Conservation (phyloP, 1,284 basidiomycete species). For the Naganishia albida region DNA sequence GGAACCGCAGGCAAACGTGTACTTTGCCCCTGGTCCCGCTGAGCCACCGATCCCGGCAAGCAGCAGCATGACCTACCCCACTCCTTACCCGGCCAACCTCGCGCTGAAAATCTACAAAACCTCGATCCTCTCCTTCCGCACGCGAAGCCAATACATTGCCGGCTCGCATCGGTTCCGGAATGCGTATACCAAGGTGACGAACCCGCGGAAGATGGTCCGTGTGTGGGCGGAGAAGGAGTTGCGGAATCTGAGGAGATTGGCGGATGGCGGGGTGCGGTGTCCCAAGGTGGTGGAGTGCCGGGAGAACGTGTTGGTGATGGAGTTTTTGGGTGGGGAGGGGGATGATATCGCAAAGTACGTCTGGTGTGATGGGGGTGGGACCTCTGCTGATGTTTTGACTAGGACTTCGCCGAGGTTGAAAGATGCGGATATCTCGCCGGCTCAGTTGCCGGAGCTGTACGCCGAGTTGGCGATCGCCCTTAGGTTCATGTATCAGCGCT, state of each 20-base stretch:
- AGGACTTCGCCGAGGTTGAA: conserved; percentile 90
- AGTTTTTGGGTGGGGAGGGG: conserved; percentile 68
- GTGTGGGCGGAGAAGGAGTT: conserved; percentile 99
- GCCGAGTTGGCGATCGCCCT: conserved; percentile 76
- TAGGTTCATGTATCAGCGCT: conserved; percentile 82
- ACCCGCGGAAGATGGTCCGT: conserved; percentile 98
- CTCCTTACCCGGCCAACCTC: conserved; percentile 65
- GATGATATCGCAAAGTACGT: conserved; percentile 33
- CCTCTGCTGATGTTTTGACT: conserved; percentile 2
- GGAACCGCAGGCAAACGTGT: conserved; percentile 79
- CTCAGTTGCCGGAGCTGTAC: conserved; percentile 64
- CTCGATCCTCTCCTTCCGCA: conserved; percentile 95
- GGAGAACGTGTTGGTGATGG: conserved; percentile 97
- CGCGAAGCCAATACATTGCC: conserved; percentile 89
- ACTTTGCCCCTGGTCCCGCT: conserved; percentile 74
- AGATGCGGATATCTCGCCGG: conserved; percentile 66
- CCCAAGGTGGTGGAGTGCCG: conserved; percentile 89
- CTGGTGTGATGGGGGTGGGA: neutral
- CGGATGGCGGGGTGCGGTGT: conserved; percentile 76
- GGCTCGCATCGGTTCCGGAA: conserved; percentile 88
- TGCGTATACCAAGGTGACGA: conserved; percentile 81
- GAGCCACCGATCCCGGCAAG: conserved; percentile 51
- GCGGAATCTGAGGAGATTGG: conserved; percentile 86
- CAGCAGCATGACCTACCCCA: conserved; percentile 35
- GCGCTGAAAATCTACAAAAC: conserved; percentile 99